Conservation (phyloP, 192 early-diverging fungal genomes). For the Phycomyces nitens region DNA sequence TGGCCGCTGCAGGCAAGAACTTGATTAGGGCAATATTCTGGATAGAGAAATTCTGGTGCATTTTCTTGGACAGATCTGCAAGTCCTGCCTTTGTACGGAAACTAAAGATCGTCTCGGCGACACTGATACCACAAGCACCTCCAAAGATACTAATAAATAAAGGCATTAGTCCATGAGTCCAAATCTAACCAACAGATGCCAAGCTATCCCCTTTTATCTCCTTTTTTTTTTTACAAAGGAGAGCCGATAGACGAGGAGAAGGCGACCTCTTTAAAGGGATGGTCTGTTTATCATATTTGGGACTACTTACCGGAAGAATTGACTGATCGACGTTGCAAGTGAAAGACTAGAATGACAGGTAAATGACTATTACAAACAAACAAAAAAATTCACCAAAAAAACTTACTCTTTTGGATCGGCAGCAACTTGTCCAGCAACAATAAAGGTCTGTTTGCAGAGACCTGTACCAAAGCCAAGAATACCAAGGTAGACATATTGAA, state of each 20-base stretch:
- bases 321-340: slow-evolving; percentile 13
- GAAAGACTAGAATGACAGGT: slow-evolving; percentile 12
- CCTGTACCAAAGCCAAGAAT: slow-evolving; percentile 75
- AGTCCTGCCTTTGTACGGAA: slow-evolving; percentile 1
- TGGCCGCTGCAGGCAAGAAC: not conserved
- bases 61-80: not conserved
- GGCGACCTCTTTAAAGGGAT: no score
- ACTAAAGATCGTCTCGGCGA: not conserved
- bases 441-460: slow-evolving; percentile 62
- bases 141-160: not conserved
- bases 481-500: slow-evolving; percentile 61
- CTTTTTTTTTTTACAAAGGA: no score
- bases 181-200: no score
- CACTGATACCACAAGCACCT: not conserved
- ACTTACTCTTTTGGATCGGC: slow-evolving; percentile 47
- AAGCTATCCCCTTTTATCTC: no score
- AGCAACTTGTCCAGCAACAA: slow-evolving; percentile 65
- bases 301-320: slow-evolving; percentile 20
- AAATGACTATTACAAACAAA: not conserved
- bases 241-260: no score
- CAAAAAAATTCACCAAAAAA: not conserved
- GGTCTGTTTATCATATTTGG: no score
- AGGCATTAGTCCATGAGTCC: no score
- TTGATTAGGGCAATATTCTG: not conserved
- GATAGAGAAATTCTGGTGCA: not conserved